Evolutionary conservation across 495 filamentous ascomycete species (phyloP).

Genomic region (Penicillium daleae): DNA sequence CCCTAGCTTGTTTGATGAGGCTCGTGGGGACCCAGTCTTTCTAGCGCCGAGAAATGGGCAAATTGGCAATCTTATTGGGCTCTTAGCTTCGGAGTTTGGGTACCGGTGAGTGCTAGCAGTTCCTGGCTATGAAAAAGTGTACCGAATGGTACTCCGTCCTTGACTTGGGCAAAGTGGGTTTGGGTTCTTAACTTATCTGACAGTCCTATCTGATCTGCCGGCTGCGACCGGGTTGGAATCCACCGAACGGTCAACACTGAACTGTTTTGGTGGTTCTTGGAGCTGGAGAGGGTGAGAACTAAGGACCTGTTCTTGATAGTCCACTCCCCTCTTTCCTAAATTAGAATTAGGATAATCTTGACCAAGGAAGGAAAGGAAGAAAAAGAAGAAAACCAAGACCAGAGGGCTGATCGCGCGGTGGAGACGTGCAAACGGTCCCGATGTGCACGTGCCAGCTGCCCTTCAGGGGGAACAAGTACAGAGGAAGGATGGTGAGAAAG

Average conservation of each 20-base stretch:
- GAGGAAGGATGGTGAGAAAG: too few species aligned
- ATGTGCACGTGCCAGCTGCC: conserved; percentile 18
- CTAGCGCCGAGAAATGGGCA: background rate
- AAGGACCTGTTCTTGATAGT: too few species aligned
- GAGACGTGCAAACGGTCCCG: conserved; percentile 17
- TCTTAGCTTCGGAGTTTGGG: background rate
- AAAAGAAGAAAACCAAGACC: background rate
- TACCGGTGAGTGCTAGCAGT: background rate
- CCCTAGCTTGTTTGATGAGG: background rate
- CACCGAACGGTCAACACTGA: background rate
- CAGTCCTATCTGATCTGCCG: background rate
- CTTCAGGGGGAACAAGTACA: background rate
- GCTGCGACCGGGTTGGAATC: background rate
- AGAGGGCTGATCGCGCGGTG: conserved; percentile 1
- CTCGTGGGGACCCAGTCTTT: background rate
- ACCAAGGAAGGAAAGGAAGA: background rate
- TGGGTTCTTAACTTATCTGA: too few species aligned
- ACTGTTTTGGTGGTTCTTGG: background rate
- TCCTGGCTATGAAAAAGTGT: too few species aligned
- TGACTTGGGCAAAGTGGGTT: too few species aligned
- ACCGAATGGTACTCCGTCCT: too few species aligned
- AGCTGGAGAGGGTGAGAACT: too few species aligned
- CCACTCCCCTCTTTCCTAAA: too few species aligned
- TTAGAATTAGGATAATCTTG: background rate
- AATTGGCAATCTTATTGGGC: conserved; percentile 2